Base-by-base conservation (phyloP, 2,329 filamentous ascomycete species). In the Didymella keratinophila region DNA sequence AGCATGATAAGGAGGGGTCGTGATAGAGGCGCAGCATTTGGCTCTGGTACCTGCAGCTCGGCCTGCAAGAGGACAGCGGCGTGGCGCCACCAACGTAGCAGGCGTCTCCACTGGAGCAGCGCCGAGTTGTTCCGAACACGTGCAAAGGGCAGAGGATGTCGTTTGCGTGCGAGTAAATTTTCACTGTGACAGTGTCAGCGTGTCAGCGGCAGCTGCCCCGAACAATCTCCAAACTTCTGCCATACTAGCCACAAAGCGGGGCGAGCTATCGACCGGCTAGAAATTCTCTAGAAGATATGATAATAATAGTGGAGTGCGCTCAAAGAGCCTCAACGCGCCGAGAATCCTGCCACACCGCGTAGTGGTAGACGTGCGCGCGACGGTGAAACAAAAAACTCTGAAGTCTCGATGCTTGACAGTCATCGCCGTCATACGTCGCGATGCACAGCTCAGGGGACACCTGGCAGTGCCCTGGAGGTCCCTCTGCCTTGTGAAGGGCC, bases 231-330 rank as follows among this genome's bases (percentile, higher is more conserved):
- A 63, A 59, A 58, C 53, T 58, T 61, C 50, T 58, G 48, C 51
- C 50, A 62, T 44, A 46, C 51, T 53, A 51, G 56, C 41, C 32
- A 58, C 46, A 52, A 56, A 68, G 68, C 65, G 68, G 68, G 68
- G 66, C 67, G 60, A 60, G 65, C 67, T 71, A 68, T 65, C 58
- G 65, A 66, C 34, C 53, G 53, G 60, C 60, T 69, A 63, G 64
- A 62, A 63, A 65, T 69, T 66, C 57, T 65, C 57, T 56, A 61
- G 62, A 63, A 66, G 60, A 61, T 61, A 51, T 63, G 61, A 69
- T 69, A 67, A 70, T 61, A 69, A 67, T 69, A 70, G 68, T 67
- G 65, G 68, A 62, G 47, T 49, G 34, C 49, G 18, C 51, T 14
- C 52, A 25, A 36, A 28, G 34, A 18, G 20, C 30, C 39, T 18